Evolutionary conservation across 2,329 filamentous ascomycete species (phyloP), one percentile per base, ranked within the genome.

Genomic region (Clonostachys byssicola): DNA sequence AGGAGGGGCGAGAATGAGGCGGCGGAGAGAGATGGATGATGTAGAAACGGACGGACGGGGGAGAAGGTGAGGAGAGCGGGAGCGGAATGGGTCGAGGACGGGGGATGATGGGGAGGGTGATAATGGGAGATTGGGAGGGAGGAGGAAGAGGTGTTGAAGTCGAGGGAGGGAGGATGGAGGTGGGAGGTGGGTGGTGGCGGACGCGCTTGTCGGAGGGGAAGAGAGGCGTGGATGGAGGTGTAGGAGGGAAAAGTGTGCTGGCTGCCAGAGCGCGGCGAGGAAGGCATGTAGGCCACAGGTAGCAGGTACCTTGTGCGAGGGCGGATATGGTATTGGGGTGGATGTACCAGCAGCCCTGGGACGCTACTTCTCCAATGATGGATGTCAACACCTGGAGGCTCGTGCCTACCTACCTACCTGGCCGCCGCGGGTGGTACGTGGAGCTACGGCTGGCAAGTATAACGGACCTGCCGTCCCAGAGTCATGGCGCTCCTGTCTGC

Each of bases 231-330:
- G 53, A 56, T 54, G 52, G 54, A 50, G 46, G 49, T 49, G 56
- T 57, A 54, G 53, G 55, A 54, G 53, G 52, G 55, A 59, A 58
- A 59, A 57, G 54, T 60, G 55, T 55, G 58, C 62, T 55, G 58
- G 49, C 51, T 51, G 49, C 50, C 52, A 53, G 51, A 56, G 50
- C 23, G 51, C 44, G 47, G 50, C 49, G 46, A 51, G 48, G 43
- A 51, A 44, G 50, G 38, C n/a, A 47, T n/a, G 38, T n/a, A 40
- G 17, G 17, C n/a, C n/a, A 40, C n/a, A 40, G 38, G 17, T 40
- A 18, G 38, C 23, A 30, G 23, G 23, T 30, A 30, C 23, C 23
- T 30, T 10, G 9, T 30, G 23, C 10, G 23, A 30, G 23, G 23
- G 23, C 23, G 23, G 23, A 30, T 30, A 30, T 30, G 23, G 23